Percentiles rank a stretch among this genome's conserved stretches.
phyloP scores from a whole-genome alignment of 768 basidiomycete genomes.

The Hypholoma sublateritium region DNA sequence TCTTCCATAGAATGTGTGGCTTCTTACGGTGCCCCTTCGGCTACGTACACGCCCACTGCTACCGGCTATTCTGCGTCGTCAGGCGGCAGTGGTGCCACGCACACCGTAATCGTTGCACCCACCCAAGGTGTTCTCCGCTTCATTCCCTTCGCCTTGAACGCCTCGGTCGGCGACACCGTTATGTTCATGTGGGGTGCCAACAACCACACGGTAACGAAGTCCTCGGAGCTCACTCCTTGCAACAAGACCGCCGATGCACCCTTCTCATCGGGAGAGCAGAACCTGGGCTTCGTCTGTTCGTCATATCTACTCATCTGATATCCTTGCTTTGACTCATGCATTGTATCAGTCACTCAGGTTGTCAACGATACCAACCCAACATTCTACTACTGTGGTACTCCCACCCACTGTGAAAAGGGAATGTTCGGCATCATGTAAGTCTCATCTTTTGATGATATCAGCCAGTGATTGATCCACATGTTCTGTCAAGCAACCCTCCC shows the following conservation, averaged over 20 bases:
- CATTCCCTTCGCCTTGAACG: slow-evolving; percentile 74
- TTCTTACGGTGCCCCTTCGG: slow-evolving; percentile 44
- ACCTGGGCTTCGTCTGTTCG: slow-evolving; percentile 63
- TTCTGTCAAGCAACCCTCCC: slow-evolving; percentile 49
- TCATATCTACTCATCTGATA: slow-evolving; percentile 5
- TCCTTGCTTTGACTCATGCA: not conserved
- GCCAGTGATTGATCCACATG: slow-evolving; percentile 9
- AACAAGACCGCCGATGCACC: slow-evolving; percentile 62
- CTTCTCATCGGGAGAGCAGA: slow-evolving; percentile 68
- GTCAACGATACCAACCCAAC: slow-evolving; percentile 74
- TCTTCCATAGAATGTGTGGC: slow-evolving; percentile 59
- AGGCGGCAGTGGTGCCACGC: slow-evolving; percentile 54
- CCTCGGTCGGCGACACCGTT: slow-evolving; percentile 75
- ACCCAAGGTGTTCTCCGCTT: slow-evolving; percentile 74
- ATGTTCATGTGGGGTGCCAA: slow-evolving; percentile 77
- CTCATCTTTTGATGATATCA: not conserved
- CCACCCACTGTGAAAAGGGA: slow-evolving; percentile 75
- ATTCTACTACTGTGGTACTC: slow-evolving; percentile 74
- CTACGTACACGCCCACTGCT: slow-evolving; percentile 26
- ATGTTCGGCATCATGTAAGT: slow-evolving; percentile 80
- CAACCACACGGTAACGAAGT: slow-evolving; percentile 84
- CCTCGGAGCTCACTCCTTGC: slow-evolving; percentile 64
- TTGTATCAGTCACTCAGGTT: slow-evolving; percentile 55
- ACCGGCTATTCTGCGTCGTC: slow-evolving; percentile 26
- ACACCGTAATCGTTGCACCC: slow-evolving; percentile 79